Evolutionary conservation across 208 protist genomes (phyloP).

Genomic region (Wallacemonas sp.): DNA sequence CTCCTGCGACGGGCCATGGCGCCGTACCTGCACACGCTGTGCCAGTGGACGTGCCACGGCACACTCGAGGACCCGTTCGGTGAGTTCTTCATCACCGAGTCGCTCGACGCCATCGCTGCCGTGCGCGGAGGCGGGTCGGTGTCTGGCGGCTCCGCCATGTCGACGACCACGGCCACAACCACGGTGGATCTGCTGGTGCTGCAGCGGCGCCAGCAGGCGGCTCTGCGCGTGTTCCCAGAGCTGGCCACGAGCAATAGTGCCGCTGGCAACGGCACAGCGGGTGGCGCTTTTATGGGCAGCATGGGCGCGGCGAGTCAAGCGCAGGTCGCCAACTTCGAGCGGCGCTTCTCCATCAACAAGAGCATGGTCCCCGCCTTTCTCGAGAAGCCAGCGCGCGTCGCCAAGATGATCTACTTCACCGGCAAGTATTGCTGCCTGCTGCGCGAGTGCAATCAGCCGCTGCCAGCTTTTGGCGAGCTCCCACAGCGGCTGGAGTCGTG

Average conservation of each 20-base stretch:
- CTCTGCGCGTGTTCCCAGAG: conserved; percentile 10
- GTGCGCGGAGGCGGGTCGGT: neutral
- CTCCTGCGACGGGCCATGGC: conserved; percentile 74
- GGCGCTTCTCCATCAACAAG: conserved; percentile 87
- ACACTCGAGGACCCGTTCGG: conserved; percentile 79
- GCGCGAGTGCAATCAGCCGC: conserved; percentile 69
- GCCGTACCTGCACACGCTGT: conserved; percentile 78
- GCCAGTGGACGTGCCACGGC: conserved; percentile 85
- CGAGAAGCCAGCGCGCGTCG: conserved; percentile 47
- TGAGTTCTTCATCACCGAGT: conserved; percentile 87
- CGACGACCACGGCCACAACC: conserved; percentile 12
- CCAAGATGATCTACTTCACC: conserved; percentile 85
- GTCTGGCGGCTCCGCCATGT: neutral
- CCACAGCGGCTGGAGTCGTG: conserved; percentile 55
- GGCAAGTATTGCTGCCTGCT: conserved; percentile 89
- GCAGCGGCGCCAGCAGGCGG: conserved; percentile 5
- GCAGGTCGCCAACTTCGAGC: conserved; percentile 60
- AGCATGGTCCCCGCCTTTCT: conserved; percentile 79
- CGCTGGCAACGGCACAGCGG: conserved; percentile 16
- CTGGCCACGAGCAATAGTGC: conserved; percentile 10
- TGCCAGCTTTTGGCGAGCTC: conserved; percentile 55
- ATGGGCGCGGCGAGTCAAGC: conserved; percentile 22
- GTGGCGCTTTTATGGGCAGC: conserved; percentile 19
- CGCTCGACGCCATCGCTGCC: conserved; percentile 5
- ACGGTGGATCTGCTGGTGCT: neutral